Evolutionary conservation across 805 yeast genomes (phyloP).

Genomic region (Candida pseudofarinosa): DNA sequence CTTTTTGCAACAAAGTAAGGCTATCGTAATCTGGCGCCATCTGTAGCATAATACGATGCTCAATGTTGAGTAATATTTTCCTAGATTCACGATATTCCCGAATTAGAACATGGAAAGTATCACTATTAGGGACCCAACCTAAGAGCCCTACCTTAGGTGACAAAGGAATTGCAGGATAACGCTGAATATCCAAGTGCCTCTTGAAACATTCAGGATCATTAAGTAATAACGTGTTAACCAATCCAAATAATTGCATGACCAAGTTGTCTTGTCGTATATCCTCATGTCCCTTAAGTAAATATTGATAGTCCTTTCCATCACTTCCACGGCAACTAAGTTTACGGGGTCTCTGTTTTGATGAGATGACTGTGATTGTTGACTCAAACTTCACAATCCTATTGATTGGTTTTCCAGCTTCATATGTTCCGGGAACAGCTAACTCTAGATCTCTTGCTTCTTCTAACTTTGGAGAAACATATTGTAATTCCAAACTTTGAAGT

Average conservation of each 20-base stretch:
- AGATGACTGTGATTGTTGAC: conserved; percentile 78
- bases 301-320: conserved; percentile 88
- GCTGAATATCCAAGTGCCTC: conserved; percentile 89
- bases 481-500: conserved; percentile 78
- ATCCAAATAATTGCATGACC: conserved; percentile 96
- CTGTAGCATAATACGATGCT: conserved; percentile 91
- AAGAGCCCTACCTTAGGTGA: conserved; percentile 95
- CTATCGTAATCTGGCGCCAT: conserved; percentile 97
- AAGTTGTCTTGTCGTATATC: conserved; percentile 96
- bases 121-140: conserved; percentile 98
- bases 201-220: conserved; percentile 95
- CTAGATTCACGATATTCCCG: conserved; percentile 90
- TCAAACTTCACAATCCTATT: conserved; percentile 72
- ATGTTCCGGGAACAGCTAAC: conserved; percentile 92
- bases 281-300: conserved; percentile 88
- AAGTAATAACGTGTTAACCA: conserved; percentile 83
- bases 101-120: conserved; percentile 90
- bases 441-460: conserved; percentile 75
- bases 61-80: conserved; percentile 84
- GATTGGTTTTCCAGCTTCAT: conserved; percentile 77
- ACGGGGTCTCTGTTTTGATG: conserved; percentile 96
- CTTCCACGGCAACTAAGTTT: conserved; percentile 74
- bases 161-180: conserved; percentile 88
- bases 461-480: conserved; percentile 89
- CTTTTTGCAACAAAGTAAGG: conserved; percentile 82